Percentiles rank a stretch among this genome's conserved stretches.
phyloP scores from a whole-genome alignment of 1,139 yeast species.

The Zhuliangozyma parablackwelliae region DNA sequence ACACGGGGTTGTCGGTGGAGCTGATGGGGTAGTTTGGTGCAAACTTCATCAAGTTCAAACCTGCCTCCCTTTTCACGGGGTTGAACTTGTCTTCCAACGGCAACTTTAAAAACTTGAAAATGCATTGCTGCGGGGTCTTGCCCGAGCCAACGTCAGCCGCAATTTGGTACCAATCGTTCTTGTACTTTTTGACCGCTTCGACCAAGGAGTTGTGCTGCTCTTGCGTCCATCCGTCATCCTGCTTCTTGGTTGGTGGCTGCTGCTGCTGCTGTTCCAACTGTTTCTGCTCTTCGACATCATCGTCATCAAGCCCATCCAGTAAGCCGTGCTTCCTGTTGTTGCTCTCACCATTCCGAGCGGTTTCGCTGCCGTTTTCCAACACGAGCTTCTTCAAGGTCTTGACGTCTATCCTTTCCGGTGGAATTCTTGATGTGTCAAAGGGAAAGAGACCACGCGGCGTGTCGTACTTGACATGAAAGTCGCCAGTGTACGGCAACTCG shows the following conservation, averaged over 20 bases:
- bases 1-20: slow-evolving; percentile 85
- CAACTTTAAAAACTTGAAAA: slow-evolving; percentile 69
- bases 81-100: slow-evolving; percentile 76
- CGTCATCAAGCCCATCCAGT: not conserved
- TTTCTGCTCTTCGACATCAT: too few species aligned
- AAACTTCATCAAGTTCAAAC: slow-evolving; percentile 62
- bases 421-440: slow-evolving; percentile 70
- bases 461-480: slow-evolving; percentile 67
- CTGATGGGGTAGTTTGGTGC: slow-evolving; percentile 82
- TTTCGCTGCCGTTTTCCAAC: slow-evolving; percentile 5
- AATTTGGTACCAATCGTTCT: slow-evolving; percentile 72
- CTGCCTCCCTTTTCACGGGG: slow-evolving; percentile 44
- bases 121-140: slow-evolving; percentile 77
- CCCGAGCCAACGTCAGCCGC: slow-evolving; percentile 54
- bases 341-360: slow-evolving; percentile 5
- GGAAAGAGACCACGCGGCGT: slow-evolving; percentile 95
- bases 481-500: slow-evolving; percentile 62
- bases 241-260: slow-evolving; percentile 17
- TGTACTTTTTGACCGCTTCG: slow-evolving; percentile 55
- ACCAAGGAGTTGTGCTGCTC: slow-evolving; percentile 57
- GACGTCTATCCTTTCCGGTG: slow-evolving; percentile 52
- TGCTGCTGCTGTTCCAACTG: not conserved
- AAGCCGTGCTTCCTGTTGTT: slow-evolving; percentile 4
- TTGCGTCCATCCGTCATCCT: slow-evolving; percentile 60
- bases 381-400: slow-evolving; percentile 52